A percentile compares a stretch with the other conserved stretches of the same genome.
Conservation (phyloP, 2,329 filamentous ascomycete species). For the Colletotrichum tropicicola region DNA sequence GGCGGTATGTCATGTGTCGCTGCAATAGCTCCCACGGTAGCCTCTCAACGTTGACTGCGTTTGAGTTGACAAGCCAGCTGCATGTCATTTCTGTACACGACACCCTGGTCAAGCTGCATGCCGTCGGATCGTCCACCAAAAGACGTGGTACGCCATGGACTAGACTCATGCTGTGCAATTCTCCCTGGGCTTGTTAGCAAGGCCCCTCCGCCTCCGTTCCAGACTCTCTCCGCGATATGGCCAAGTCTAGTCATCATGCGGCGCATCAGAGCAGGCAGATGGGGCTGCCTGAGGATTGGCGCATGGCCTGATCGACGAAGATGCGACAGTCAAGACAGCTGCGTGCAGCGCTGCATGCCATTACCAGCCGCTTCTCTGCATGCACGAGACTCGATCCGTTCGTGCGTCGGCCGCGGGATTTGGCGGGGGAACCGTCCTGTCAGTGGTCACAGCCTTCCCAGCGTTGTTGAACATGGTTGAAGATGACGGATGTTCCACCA, state of each 20-base stretch:
- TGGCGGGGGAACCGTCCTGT: no score
- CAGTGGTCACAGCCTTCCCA: no score
- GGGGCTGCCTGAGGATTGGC: background rate
- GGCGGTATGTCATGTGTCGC: background rate
- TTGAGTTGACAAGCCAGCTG: no score
- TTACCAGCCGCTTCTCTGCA: background rate
- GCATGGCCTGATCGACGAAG: conserved; percentile 8
- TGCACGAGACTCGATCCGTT: conserved; percentile 2
- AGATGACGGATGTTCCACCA: no score
- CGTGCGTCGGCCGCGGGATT: background rate
- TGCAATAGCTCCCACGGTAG: background rate
- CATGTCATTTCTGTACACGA: no score
- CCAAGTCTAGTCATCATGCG: background rate
- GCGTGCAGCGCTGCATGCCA: background rate
- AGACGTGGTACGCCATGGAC: no score
- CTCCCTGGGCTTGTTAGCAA: background rate
- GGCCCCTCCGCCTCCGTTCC: background rate
- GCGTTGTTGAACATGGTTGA: no score
- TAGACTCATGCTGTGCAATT: background rate
- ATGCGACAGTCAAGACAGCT: conserved; percentile 1
- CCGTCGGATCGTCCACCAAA: no score
- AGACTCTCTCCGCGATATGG: background rate
- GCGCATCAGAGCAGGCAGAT: background rate
- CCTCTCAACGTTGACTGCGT: background rate
- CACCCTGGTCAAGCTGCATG: no score